Evolutionary conservation across 257 asterid genomes (phyloP).

Genomic region (Ilex asprella): DNA sequence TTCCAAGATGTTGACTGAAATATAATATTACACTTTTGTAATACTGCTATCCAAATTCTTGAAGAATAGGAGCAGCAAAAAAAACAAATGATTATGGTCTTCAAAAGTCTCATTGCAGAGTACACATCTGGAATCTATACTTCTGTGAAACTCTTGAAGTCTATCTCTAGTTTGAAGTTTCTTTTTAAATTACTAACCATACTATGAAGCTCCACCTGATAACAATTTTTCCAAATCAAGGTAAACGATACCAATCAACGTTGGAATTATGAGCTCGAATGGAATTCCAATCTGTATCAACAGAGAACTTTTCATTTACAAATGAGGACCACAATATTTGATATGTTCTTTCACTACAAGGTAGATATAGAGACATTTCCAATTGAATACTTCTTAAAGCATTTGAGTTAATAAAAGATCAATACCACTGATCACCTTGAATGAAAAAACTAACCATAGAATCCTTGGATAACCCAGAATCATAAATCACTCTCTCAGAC

Average conservation of each 20-base stretch:
- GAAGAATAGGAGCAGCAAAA: too few species aligned
- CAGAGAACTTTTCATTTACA: not conserved
- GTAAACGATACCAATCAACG: not conserved
- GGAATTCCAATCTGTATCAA: not conserved
- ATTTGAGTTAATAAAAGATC: too few species aligned
- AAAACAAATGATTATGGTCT: not conserved
- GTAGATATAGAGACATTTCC: not conserved
- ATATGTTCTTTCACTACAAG: too few species aligned
- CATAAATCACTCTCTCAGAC: not conserved
- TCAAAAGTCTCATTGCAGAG: not conserved
- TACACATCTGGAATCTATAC: not conserved
- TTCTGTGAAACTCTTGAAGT: not conserved
- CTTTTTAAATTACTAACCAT: not conserved
- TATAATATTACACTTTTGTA: too few species aligned
- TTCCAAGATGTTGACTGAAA: too few species aligned
- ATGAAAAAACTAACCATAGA: not conserved
- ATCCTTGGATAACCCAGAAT: not conserved
- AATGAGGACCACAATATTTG: too few species aligned
- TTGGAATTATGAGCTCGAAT: not conserved
- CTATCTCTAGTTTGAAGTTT: not conserved
- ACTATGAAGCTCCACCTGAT: not conserved
- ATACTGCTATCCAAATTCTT: too few species aligned
- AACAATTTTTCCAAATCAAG: not conserved
- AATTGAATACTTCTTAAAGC: too few species aligned
- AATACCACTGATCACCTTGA: not conserved